Conservation (phyloP, 306 rosid genomes). For the Mucuna pruriens region DNA sequence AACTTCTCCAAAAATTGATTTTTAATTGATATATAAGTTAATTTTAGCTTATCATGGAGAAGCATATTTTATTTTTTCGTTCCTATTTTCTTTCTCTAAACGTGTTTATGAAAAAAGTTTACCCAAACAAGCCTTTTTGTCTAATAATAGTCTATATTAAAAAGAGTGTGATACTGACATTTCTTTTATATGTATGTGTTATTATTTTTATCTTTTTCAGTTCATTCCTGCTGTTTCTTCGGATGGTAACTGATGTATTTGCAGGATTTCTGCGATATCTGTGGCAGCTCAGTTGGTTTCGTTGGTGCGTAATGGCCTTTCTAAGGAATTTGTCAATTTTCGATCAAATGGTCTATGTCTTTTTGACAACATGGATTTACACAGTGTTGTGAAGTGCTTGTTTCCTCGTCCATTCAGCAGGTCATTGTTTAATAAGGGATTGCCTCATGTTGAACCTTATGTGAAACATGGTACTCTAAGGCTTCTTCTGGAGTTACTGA, state of each 20-base stretch:
- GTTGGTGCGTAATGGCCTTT: conserved; percentile 53
- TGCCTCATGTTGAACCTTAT: conserved; percentile 70
- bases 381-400: conserved; percentile 65
- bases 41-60: too few relatives aligned
- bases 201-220: background rate
- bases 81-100: too few relatives aligned
- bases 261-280: conserved; percentile 73
- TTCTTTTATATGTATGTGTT: conserved; percentile 1
- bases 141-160: too few relatives aligned
- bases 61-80: too few relatives aligned
- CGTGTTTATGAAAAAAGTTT: too few relatives aligned
- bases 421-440: conserved; percentile 74
- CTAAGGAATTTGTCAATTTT: conserved; percentile 53
- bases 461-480: conserved; percentile 84
- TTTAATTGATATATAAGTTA: too few relatives aligned
- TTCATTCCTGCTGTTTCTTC: conserved; percentile 8
- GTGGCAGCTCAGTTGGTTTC: conserved; percentile 75
- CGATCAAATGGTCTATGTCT: conserved; percentile 41
- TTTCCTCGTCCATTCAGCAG: conserved; percentile 80
- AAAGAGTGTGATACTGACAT: background rate
- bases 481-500: conserved; percentile 79
- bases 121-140: too few relatives aligned
- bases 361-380: conserved; percentile 51
- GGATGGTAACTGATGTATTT: conserved; percentile 48
- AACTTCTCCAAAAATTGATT: too few relatives aligned